These are phyloP conservation scores for Cenchrus americanus DNA, from an alignment of 176 grass and related monocot species.

Conservation along the genomic window DNA sequence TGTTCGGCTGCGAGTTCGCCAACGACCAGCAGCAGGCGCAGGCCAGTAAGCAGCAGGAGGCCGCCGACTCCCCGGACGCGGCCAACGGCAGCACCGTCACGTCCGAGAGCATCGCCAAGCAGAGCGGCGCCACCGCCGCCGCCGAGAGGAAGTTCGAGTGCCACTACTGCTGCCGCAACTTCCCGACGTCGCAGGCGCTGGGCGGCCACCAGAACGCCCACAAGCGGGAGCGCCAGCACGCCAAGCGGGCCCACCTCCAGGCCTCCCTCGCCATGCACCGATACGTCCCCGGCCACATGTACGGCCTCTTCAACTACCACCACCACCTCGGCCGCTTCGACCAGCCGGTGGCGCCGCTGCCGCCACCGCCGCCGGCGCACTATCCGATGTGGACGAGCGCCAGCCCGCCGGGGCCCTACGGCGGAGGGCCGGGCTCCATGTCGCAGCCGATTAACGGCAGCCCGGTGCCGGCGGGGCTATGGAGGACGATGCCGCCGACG, in stretches of 20 bases:
- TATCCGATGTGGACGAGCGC: slow-evolving; percentile 70
- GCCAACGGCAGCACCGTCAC: slow-evolving; percentile 44
- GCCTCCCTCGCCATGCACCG: slow-evolving; percentile 73
- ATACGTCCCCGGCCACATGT: slow-evolving; percentile 70
- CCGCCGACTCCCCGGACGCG: slow-evolving; percentile 24
- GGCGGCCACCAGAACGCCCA: slow-evolving; percentile 99
- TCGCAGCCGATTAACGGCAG: slow-evolving; percentile 80
- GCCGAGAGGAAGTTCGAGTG: slow-evolving; percentile 94
- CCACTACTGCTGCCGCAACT: slow-evolving; percentile 99
- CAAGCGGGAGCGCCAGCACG: slow-evolving; percentile 98
- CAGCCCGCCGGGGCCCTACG: slow-evolving; percentile 35
- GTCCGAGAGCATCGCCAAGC: slow-evolving; percentile 26
- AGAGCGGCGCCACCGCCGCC: neutral
- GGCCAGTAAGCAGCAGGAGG: slow-evolving; percentile 25
- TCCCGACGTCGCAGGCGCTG: slow-evolving; percentile 97
- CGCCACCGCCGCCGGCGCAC: slow-evolving; percentile 53
- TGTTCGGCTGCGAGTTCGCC: slow-evolving; percentile 90
- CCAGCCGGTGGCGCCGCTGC: slow-evolving; percentile 5
- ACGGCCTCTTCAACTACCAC: slow-evolving; percentile 77
- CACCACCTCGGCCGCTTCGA: slow-evolving; percentile 53
- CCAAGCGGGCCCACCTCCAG: slow-evolving; percentile 90
- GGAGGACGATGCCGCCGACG: slow-evolving; percentile 48
- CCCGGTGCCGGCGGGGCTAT: slow-evolving; percentile 59
- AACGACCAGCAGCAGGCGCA: slow-evolving; percentile 37
- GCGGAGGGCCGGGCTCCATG: slow-evolving; percentile 52